Evolutionary conservation across 192 early-diverging fungal genomes (phyloP), one percentile per base, ranked within the genome.

Genomic region (Geosiphon pyriformis): DNA sequence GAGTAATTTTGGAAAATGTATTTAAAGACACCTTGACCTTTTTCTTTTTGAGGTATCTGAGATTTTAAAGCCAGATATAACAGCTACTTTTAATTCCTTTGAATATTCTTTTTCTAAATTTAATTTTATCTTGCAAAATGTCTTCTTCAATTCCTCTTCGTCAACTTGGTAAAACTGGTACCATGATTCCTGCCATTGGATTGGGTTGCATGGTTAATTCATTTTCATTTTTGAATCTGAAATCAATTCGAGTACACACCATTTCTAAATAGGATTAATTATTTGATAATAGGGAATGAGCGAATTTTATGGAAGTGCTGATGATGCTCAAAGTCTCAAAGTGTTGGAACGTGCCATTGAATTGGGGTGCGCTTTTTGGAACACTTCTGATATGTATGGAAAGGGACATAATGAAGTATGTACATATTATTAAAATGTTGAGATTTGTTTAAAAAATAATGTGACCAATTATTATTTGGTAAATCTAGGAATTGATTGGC

Each of bases 371-470:
- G 78, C 62, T 1, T 69, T 77, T 67, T 83, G 81, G 84, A 84
- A 88, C 55, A 84, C 83, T 3, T 70, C 82, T 23, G 79, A 89
- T 70, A 42, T 84, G 46, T 85, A 85, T 58, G 82, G 84, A 0
- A 25, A 42, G 33, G 84, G 84, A 7, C 58, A 76, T 47, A 88
- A 84, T 70, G 88, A 89, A 51, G 25, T 51, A 26, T 10, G 15
- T 42, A 42, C 37, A 42, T 10, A 10, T 42, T 42, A 42, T 10
- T 42, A 42, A 42, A 10, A 10, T 42, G 6, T 6, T 42, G 6
- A 15, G 15, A 42, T 42, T 10, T 10, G 15, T 10, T 10, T 42
- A 6, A 6, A 42, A 42, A 10, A 10, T 15, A 42, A 42, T 42
- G 6, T 42, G 15, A 42, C 37, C 37, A 42, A 10, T 42, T 42